A percentile compares a stretch with the other conserved stretches of the same genome.
These are phyloP conservation scores for Cucumis melo DNA, from an alignment of 306 rosid genomes.

Conservation along the genomic window DNA sequence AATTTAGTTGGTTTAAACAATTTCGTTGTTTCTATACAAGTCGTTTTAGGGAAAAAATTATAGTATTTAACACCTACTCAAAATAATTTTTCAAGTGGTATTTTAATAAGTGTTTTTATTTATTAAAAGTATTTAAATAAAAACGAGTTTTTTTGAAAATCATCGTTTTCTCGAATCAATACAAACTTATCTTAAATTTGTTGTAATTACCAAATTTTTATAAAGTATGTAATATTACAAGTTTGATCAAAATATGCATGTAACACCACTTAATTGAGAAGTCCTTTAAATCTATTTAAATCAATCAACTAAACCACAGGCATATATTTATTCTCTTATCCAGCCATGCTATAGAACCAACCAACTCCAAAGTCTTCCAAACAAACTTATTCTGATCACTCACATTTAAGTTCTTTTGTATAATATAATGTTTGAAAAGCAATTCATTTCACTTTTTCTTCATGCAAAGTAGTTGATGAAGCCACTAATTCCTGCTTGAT, in stretches of 20 bases:
- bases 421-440: not conserved
- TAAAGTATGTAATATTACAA: not conserved
- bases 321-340: not conserved
- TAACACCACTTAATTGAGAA: not conserved
- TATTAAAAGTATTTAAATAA: too few species aligned
- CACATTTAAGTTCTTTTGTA: not conserved
- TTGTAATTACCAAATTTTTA: not conserved
- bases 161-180: too few species aligned
- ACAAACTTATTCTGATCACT: not conserved
- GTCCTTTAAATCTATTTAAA: not conserved
- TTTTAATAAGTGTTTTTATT: too few species aligned
- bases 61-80: too few species aligned
- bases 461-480: not conserved
- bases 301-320: conserved; percentile 1
- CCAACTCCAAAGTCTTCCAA: not conserved
- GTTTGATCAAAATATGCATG: not conserved
- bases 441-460: not conserved
- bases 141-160: too few species aligned
- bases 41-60: too few species aligned
- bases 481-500: not conserved
- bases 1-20: too few species aligned
- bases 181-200: too few species aligned
- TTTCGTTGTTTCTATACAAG: too few species aligned
- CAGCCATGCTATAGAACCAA: not conserved
- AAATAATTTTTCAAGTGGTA: too few species aligned